A percentile compares a stretch with the other conserved stretches of the same genome.
These are phyloP conservation scores for Cucumis hystrix DNA, from an alignment of 306 rosid genomes.

Conservation along the genomic window DNA sequence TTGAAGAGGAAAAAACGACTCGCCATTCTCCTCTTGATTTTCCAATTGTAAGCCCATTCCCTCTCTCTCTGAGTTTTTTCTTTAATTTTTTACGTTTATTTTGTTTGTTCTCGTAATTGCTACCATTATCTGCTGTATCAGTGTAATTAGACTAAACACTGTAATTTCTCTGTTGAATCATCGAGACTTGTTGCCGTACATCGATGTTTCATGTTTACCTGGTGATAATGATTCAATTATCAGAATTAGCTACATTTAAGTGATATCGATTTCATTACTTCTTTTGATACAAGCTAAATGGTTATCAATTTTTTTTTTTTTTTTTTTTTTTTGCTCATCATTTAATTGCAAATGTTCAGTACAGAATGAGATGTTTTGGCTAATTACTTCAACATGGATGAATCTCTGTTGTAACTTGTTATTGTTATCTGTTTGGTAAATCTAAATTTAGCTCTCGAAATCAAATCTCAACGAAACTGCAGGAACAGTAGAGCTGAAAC, in stretches of 20 bases:
- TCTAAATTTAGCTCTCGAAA: neutral
- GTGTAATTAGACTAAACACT: neutral
- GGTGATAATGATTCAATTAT: neutral
- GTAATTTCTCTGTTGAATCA: neutral
- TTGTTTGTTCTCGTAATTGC: neutral
- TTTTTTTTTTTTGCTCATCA: neutral
- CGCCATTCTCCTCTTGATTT: conserved; percentile 72
- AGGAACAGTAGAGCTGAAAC: conserved; percentile 32
- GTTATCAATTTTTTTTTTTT: neutral
- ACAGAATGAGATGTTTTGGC: neutral
- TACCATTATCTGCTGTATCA: neutral
- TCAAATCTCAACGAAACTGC: neutral
- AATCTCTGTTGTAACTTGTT: neutral
- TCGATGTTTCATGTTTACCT: neutral
- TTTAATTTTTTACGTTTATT: neutral
- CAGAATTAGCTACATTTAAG: neutral
- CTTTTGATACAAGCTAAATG: neutral
- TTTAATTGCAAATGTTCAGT: neutral
- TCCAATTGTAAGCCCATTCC: conserved; percentile 31
- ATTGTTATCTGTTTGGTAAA: neutral
- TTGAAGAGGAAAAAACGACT: conserved; percentile 45
- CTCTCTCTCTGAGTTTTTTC: neutral
- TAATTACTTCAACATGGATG: neutral
- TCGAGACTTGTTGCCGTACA: neutral
- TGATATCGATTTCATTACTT: neutral